Percentiles rank a stretch among this genome's conserved stretches.
phyloP scores from a whole-genome alignment of 345 rosid species.

The Citropsis articulata region DNA sequence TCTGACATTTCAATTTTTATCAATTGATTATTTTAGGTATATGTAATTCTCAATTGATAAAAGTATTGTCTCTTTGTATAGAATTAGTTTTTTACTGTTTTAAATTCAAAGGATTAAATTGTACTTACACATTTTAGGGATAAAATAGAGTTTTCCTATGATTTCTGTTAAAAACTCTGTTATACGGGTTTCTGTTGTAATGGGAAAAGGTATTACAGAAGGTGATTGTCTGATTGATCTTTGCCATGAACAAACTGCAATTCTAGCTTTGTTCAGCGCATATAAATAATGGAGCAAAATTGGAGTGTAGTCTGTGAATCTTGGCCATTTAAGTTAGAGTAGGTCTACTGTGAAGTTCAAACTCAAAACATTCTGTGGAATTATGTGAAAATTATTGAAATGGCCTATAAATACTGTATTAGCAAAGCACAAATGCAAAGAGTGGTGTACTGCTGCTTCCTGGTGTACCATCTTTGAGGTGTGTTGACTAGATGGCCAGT shows the following conservation, averaged over 20 bases:
- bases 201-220: background rate
- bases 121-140: too few species aligned
- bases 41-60: too few species aligned
- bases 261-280: background rate
- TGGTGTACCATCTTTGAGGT: background rate
- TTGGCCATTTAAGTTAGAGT: background rate
- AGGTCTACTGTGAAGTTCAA: background rate
- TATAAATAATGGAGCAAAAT: background rate
- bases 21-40: too few species aligned
- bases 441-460: background rate
- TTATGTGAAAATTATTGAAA: background rate
- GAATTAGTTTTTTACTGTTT: too few species aligned
- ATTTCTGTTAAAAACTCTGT: too few species aligned
- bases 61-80: too few species aligned
- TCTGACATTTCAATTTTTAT: too few species aligned
- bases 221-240: background rate
- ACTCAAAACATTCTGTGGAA: background rate
- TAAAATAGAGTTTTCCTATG: too few species aligned
- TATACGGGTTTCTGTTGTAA: background rate
- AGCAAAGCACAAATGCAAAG: background rate
- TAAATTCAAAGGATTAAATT: too few species aligned
- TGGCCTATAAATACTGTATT: background rate
- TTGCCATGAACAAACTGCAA: background rate
- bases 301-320: background rate
- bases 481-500: background rate